Evolutionary conservation across 805 yeast genomes (phyloP), one percentile per base, ranked within the genome.

Genomic region (Cyberlindnera misumaiensis): DNA sequence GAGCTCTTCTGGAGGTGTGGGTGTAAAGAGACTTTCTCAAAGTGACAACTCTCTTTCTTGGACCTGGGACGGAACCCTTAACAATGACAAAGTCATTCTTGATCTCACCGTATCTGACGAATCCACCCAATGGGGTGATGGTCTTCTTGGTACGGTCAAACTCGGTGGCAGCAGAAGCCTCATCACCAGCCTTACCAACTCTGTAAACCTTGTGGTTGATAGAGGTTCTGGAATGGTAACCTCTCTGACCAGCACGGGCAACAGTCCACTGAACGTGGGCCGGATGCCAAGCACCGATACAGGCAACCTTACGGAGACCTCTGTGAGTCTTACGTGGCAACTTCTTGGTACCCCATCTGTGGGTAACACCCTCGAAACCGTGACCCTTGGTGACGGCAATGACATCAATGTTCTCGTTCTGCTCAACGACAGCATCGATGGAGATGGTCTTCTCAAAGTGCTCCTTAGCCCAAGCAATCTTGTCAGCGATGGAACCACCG

Each of bases 251-350:
- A 66, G 98, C 96, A 76, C 99, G 87, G 64, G 98, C 97, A 73
- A 93, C 99, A 67, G 97, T 86, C 95, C 95, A 90, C 74, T 80
- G 77, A 70, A 93, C 99, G 81, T 88, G 96, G 78, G 96, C 83
- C 73, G 99, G 99, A 80, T 93, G 98, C 99, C 99, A 93, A 69
- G 99, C 97, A 83, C 99, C 99, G 67, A 93, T 93, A 87, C 99
- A 93, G 68, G 98, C 99, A 75, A 93, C 99, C 87, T 93, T 93
- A 83, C 99, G 88, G 71, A 90, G 79, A 90, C 99, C 99, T 85
- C 97, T 89, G 76, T 93, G 99, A 72, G 99, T 93, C 95, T 93
- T 93, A 80, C 99, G 88, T 76, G 99, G 98, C 62, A 93, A 80
- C 82, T 84, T 89, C 89, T 89, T 94, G 84, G 98, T 93, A 71